Base-by-base conservation (phyloP, 192 early-diverging fungal genomes). In the Backusella parvicylindrica region DNA sequence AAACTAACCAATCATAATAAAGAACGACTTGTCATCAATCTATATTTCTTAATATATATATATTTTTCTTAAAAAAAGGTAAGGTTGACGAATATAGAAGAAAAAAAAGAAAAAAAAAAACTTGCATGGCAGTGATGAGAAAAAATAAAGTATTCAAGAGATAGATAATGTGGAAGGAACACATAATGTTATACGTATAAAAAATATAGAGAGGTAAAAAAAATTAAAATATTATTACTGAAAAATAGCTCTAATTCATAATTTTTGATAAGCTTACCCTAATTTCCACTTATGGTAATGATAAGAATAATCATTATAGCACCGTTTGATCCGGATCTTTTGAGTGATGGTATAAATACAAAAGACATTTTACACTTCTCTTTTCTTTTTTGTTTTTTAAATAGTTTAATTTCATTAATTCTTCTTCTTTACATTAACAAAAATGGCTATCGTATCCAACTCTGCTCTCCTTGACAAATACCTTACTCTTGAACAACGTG, bases 381-480 rank as follows among this genome's bases (percentile, higher is more conserved):
- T 69, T n/a, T 38, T 70, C 16, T 31, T 70, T n/a, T 49, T 8
- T 70, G 30, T 12, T 49, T 70, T 70, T 70, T n/a, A n/a, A 43
- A 18, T 36, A 35, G 15, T 66, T 36, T 66, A 35, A 35, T 66
- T 66, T 66, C 64, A 33, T 66, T 66, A 43, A 32, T n/a, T 36
- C 40, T 30, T 32, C 38, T 43, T 70, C 18, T 41, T 31, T 40
- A 43, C 37, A 28, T 13, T 41, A 70, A 43, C 18, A 28, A 77
- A 16, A 32, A 77, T 77, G 76, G 71, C 72, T 49, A 68, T 74
- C 68, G 16, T 70, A 13, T 79, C 81, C 21, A 75, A 78, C 77
- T 76, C 82, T 69, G 32, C 84, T 74, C 85, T 81, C 40, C 82
- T 87, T 18, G n/a, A 36, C 8, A 87, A 87, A 67, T 87, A 87